Evolutionary conservation across 1,284 basidiomycete species (phyloP), one percentile per base, ranked within the genome.

Genomic region (Afroboletus lepidellus): DNA sequence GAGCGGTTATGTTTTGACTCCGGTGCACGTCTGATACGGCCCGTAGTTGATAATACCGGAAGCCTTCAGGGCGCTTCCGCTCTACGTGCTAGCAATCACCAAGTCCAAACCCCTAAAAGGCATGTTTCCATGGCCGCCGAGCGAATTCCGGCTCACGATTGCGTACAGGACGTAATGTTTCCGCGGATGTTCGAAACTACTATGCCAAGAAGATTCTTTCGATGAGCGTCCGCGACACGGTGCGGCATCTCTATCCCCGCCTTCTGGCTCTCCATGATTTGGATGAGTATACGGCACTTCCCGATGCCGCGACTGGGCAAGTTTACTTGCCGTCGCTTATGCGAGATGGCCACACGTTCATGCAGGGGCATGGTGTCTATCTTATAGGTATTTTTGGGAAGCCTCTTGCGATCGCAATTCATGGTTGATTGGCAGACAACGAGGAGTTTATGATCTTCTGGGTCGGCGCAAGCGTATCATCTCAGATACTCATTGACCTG

Each of bases 101-200:
- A 99, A 99, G 75, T 85, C 83, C 54, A 97, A 98, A 69, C 85
- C 94, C 24, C 73, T 99, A 41, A 97, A 98, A 84, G 92, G 94
- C 84, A 44, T 32, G 46, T 58, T 49, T 49, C 48, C 23, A 41
- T 55, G 34, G 49, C 25, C 8, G 37, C 50, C 38, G 32, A 39
- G 41, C 42, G 41, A 27, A 41, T 25, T 46, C 42, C 20, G 34
- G 51, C 50, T 57, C 24, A 64, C 46, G 3, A 36, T 55, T 50
- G 38, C 53, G 46, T 55, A 21, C 62, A 92, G 90, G 84, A 41
- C 85, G 90, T 44, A 88, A 84, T 64, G 94, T 99, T 41, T 87
- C 92, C 5, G 89, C 94, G 15, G 97, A 99, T 63, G 93, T 97
- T 18, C 88, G 97, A 50, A 92, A 93, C 53, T 92, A 89, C 67